Evolutionary conservation across 129 eudicot species (phyloP), one percentile per base, ranked within the genome.

Genomic region (Logfia minima): DNA sequence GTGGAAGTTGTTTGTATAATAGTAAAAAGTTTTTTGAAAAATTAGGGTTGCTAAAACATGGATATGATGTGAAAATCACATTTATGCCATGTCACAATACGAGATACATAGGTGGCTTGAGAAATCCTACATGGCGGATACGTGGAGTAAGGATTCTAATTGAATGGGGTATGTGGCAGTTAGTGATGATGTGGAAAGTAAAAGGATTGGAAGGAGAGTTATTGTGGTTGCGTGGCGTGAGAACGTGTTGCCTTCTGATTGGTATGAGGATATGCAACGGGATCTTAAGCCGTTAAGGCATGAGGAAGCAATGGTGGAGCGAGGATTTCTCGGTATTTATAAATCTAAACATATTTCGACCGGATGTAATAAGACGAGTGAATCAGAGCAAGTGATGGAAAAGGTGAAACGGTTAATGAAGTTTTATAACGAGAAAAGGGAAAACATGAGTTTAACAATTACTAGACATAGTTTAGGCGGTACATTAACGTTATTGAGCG

Each of bases 381-480:
- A 93, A 0, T 86, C 93, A 0, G 90, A 91, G 23, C 97, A 90
- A 53, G 93, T 86, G 7, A 85, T 87, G 84, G 62, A 34, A 18
- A 93, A 90, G 66, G 68, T 93, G 0, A 77, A 68, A 22, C 80
- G 77, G n/a, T 51, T 93, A 13, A 82, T 77, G 5, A 66, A 74
- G 2, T 58, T 75, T 7, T 93, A 89, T 66, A 80, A 80, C 8
- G 79, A 64, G 17, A 63, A 14, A 75, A 89, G 89, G 4, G 90
- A 93, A 73, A 68, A 87, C 21, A 84, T 93, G 13, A 93, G 98
- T 75, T 68, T 93, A 4, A 93, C 98, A 5, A 86, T 93, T 22
- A 90, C 98, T 2, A 96, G 98, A 26, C 98, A 93, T 18, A 90
- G 97, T 58, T 77, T 93, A 8, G 97, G 98, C 6, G 96, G 96